These are phyloP conservation scores for Clathrospora elynae DNA, from an alignment of 2,329 filamentous ascomycete species.

Conservation along the genomic window DNA sequence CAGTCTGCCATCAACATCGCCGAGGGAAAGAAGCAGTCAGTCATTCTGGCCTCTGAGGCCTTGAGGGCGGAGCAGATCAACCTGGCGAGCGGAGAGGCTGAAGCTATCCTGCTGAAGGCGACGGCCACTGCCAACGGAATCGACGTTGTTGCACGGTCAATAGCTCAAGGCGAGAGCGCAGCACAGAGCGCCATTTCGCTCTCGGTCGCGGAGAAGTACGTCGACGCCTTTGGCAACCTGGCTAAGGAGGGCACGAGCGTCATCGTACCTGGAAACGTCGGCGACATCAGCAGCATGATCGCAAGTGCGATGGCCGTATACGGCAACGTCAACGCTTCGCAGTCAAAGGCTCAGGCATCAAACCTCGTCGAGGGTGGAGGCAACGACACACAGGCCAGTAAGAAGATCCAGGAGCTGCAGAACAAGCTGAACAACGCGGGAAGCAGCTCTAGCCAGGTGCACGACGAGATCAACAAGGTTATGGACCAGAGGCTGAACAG, in stretches of 20 bases:
- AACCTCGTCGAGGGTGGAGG: conserved; percentile 40
- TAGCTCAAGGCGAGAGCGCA: conserved; percentile 71
- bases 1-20: conserved; percentile 99
- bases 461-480: conserved; percentile 41
- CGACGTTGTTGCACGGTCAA: conserved; percentile 78
- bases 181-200: conserved; percentile 86
- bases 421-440: conserved; percentile 33
- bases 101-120: conserved; percentile 87
- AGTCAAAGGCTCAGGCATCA: conserved; percentile 69
- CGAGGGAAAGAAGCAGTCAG: conserved; percentile 94
- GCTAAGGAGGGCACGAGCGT: conserved; percentile 95
- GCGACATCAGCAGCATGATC: conserved; percentile 96
- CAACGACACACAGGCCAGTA: conserved; percentile 28
- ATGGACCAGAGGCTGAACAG: conserved; percentile 45
- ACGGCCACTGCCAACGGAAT: conserved; percentile 86
- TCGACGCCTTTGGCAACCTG: conserved; percentile 89
- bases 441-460: conserved; percentile 28
- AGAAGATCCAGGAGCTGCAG: conserved; percentile 43
- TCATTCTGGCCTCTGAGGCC: conserved; percentile 94
- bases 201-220: conserved; percentile 94
- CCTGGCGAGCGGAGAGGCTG: conserved; percentile 85
- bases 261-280: conserved; percentile 94
- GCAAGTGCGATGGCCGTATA: conserved; percentile 94
- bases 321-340: conserved; percentile 84
- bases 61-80: conserved; percentile 91